These are phyloP conservation scores for Santalum album DNA, from an alignment of 164 flowering plant genomes.

Conservation along the genomic window DNA sequence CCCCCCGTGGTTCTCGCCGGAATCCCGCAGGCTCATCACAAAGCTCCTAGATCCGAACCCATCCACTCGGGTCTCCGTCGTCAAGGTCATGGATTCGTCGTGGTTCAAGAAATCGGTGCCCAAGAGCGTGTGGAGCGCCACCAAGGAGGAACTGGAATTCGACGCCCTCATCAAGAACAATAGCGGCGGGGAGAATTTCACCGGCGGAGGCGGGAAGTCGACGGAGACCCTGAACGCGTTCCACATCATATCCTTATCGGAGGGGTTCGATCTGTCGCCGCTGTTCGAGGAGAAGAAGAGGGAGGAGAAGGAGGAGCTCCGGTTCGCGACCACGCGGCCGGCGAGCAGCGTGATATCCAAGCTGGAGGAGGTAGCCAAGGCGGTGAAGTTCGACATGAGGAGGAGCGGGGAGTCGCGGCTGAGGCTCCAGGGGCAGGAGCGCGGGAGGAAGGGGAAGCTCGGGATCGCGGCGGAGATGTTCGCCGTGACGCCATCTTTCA, in stretches of 20 bases:
- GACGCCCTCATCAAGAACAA: background rate
- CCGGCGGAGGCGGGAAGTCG: slow-evolving; percentile 6
- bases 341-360: slow-evolving; percentile 40
- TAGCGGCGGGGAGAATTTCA: background rate
- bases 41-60: slow-evolving; percentile 49
- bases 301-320: slow-evolving; percentile 31
- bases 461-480: slow-evolving; percentile 49
- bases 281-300: slow-evolving; percentile 41
- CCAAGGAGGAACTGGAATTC: slow-evolving; percentile 11
- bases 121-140: background rate
- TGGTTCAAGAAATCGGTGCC: slow-evolving; percentile 45
- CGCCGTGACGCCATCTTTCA: slow-evolving; percentile 45
- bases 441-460: slow-evolving; percentile 56
- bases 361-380: slow-evolving; percentile 38
- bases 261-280: slow-evolving; percentile 49
- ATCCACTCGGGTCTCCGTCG: slow-evolving; percentile 25
- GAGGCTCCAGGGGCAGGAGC: slow-evolving; percentile 36
- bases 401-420: slow-evolving; percentile 32
- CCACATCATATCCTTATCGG: slow-evolving; percentile 42
- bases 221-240: slow-evolving; percentile 41
- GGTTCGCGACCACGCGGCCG: slow-evolving; percentile 39
- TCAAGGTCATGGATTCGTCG: slow-evolving; percentile 34
- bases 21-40: slow-evolving; percentile 29
- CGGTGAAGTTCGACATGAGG: slow-evolving; percentile 29
- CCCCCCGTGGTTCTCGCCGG: slow-evolving; percentile 54